Evolutionary conservation across 2,329 filamentous ascomycete species (phyloP), one percentile per base, ranked within the genome.

Genomic region (Hymenoscyphus linearis): DNA sequence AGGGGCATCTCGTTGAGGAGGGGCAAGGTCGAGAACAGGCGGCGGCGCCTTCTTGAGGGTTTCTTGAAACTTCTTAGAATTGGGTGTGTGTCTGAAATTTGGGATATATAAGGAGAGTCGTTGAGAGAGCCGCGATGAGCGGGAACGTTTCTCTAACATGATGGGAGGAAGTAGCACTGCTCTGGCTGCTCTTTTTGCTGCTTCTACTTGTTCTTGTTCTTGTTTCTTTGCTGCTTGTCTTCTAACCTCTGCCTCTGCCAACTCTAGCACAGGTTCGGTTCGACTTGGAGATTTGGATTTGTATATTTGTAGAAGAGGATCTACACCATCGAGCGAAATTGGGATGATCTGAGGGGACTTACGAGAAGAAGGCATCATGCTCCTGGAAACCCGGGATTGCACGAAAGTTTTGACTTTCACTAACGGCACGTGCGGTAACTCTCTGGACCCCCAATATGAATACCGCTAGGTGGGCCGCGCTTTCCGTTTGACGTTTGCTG

Each of bases 51-150:
- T 60, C 40, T 59, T 16, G 2, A 26, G 52, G 25, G 53, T 47
- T 34, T 61, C 62, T 67, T 68, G 53, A 12, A 25, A 34, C 10
- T 40, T 44, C 44, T 65, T 66, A 65, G 66, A 60, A 22, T 63
- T 57, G 53, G 54, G 61, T 27, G 52, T 52, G 16, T 57, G 50
- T 4, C 22, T 64, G 57, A 61, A 55, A 18, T 58, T 53, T 37
- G 63, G 60, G 14, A 67, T 54, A 13, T 66, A 65, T 10, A 56
- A 55, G 9, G 62, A 64, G 16, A 68, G 47, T 44, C 62, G 62
- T 16, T 40, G 50, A 31, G 31, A 31, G n/a, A 62, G 60, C 37
- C 61, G 58, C 35, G 65, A 63, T 6, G 55, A 22, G 10, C 56
- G 55, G 31, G 55, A 53, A 50, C 55, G 40, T 37, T 53, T 55